These are phyloP conservation scores for Pelargonium cotyledonis DNA, from an alignment of 441 rosid genomes.

Conservation along the genomic window DNA sequence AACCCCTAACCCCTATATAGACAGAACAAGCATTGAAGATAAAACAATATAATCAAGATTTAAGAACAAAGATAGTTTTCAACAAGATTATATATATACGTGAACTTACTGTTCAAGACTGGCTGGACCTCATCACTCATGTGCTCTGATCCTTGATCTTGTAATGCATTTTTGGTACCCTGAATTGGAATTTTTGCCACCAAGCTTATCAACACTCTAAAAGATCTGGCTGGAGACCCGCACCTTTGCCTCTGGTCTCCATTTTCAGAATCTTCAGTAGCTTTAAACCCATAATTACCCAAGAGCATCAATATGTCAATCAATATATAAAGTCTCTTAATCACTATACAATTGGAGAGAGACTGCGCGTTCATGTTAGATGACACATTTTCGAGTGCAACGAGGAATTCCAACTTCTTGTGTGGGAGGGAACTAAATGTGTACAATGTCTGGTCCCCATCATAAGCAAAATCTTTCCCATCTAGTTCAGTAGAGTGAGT, in stretches of 20 bases:
- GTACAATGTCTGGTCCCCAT: too few relatives aligned
- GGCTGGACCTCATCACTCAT: slow-evolving; percentile 37
- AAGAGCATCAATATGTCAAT: not conserved
- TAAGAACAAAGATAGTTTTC: not conserved
- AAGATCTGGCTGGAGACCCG: slow-evolving; percentile 31
- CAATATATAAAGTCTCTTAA: not conserved
- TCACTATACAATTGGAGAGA: too few relatives aligned
- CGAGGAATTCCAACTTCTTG: slow-evolving; percentile 45
- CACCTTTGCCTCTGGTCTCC: not conserved
- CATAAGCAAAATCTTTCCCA: too few relatives aligned
- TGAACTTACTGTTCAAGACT: slow-evolving; percentile 52
- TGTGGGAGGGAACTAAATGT: too few relatives aligned
- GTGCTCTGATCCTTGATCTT: slow-evolving; percentile 42
- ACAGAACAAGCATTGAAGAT: not conserved
- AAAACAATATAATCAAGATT: not conserved
- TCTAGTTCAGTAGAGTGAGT: too few relatives aligned
- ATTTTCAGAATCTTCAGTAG: not conserved
- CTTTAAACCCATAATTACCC: not conserved
- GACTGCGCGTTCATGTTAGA: slow-evolving; percentile 11
- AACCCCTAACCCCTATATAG: slow-evolving; percentile 30
- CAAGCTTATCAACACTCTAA: slow-evolving; percentile 41
- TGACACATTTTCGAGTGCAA: slow-evolving; percentile 40
- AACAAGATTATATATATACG: not conserved
- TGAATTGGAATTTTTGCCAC: slow-evolving; percentile 49
- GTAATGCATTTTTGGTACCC: slow-evolving; percentile 42